Conservation (phyloP, 176 grass and related monocot genomes). For the Tillandsia leiboldiana region DNA sequence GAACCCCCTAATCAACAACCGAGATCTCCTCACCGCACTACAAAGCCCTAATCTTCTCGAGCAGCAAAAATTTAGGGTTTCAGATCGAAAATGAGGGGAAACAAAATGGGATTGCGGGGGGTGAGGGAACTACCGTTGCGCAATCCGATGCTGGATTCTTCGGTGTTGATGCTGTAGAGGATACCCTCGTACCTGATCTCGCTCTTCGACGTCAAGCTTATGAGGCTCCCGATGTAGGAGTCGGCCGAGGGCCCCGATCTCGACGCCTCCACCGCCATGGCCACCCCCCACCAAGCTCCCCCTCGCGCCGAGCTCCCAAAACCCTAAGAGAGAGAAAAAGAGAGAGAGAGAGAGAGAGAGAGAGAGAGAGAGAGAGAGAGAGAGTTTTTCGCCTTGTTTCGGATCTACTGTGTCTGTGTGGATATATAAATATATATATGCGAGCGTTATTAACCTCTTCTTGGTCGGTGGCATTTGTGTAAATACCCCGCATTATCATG, state of each 20-base stretch:
- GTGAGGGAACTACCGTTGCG: slow-evolving; percentile 38
- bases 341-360: neutral
- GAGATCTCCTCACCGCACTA: neutral
- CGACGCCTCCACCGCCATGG: slow-evolving; percentile 54
- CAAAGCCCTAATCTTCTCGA: slow-evolving; percentile 1
- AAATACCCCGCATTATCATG: no score
- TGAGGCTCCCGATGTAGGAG: slow-evolving; percentile 77
- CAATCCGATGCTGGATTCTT: slow-evolving; percentile 87
- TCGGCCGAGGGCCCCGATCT: slow-evolving; percentile 38
- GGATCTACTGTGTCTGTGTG: no score
- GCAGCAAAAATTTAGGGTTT: neutral
- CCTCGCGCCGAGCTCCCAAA: slow-evolving; percentile 2
- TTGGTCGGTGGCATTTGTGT: no score
- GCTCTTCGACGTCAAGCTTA: slow-evolving; percentile 91
- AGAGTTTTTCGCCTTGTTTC: slow-evolving; percentile 27
- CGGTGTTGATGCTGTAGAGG: slow-evolving; percentile 95
- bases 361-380: no score
- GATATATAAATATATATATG: no score
- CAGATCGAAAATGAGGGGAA: neutral
- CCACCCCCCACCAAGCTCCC: neutral
- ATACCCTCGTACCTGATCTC: slow-evolving; percentile 96
- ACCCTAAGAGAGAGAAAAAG: neutral
- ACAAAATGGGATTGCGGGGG: neutral
- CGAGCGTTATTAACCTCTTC: no score
- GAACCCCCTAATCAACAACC: no score